Base-by-base conservation (phyloP, 495 filamentous ascomycete species). In the Chaetomium fimeti region DNA sequence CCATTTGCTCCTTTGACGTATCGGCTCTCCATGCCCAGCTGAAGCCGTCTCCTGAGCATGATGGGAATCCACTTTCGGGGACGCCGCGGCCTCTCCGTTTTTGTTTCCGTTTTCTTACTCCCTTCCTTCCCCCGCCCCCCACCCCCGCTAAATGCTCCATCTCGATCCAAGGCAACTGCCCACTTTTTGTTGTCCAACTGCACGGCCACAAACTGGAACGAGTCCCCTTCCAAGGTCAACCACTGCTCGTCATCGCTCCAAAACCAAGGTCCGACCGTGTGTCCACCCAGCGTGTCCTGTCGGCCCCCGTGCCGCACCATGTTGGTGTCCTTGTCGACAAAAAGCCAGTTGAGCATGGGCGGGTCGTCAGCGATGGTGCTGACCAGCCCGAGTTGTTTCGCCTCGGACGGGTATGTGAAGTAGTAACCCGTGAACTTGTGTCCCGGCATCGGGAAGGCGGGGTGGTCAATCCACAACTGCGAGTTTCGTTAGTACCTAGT, bases 261-360 rank as follows among this genome's bases (percentile, higher is more conserved):
- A 65, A 81, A 76, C 83, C 83, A 87, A 0, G 85, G 83, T 12
- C 84, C 84, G 45, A 84, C 74, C 9, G 79, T 68, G 65, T 87
- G 79, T 0, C 78, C 77, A 7, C 72, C 68, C 68, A 76, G 25
- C 59, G 75, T 81, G 51, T 78, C 80, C 60, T 77, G 75, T 36
- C 79, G 77, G 3, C 78, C 74, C 0, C 84, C 85, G 65, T 86
- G 83, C 63, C 80, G 81, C 47, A 87, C 73, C 67, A 84, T 71
- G 60, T 79, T 75, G 32, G 77, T 85, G 66, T 83, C 82, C 64
- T 81, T 78, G 75, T 87, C 83, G 63, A 84, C 80, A 61, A 83
- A 88, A 13, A 88, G 82, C 85, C 85, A 88, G 76, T 87, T 85
- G 29, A 88, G 79, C 77, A 83, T 80, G 20, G 85, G 85, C 5